Evolutionary conservation across 371 early-diverging fungal species (phyloP).

Genomic region (Mucor racemosus): DNA sequence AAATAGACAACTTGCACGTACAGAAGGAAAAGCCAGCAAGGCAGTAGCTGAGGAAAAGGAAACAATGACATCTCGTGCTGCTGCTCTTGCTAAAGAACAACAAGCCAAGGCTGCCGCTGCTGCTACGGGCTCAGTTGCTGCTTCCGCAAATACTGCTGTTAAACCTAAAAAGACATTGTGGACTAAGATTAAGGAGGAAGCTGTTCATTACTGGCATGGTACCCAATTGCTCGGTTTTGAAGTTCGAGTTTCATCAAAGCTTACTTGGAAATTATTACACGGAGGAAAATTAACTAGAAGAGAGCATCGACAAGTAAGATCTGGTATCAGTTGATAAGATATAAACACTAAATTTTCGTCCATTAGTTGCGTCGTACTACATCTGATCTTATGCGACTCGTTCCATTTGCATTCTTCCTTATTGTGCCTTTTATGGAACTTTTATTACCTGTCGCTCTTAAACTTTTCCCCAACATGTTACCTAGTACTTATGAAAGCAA

Average conservation of each 20-base stretch:
- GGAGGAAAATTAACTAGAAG: slow-evolving; percentile 87
- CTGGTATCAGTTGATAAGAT: neutral
- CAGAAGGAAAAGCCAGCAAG: slow-evolving; percentile 22
- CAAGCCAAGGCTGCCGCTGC: slow-evolving; percentile 27
- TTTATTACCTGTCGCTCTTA: slow-evolving; percentile 87
- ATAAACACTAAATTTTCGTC: neutral
- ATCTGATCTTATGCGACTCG: slow-evolving; percentile 84
- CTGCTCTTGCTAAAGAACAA: slow-evolving; percentile 47
- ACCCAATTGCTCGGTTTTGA: slow-evolving; percentile 91
- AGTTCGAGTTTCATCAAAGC: slow-evolving; percentile 82
- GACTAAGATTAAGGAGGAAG: slow-evolving; percentile 89
- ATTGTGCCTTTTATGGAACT: slow-evolving; percentile 96
- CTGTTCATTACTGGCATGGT: slow-evolving; percentile 94
- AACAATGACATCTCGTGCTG: slow-evolving; percentile 50
- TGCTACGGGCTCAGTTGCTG: neutral
- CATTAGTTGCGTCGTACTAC: slow-evolving; percentile 81
- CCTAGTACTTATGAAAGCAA: slow-evolving; percentile 96
- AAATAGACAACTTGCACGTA: slow-evolving; percentile 32
- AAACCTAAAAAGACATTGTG: slow-evolving; percentile 73
- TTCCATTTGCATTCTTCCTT: slow-evolving; percentile 93
- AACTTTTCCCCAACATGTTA: slow-evolving; percentile 96
- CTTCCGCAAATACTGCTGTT: slow-evolving; percentile 28
- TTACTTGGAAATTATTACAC: slow-evolving; percentile 75
- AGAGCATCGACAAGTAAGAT: slow-evolving; percentile 84
- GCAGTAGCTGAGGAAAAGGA: slow-evolving; percentile 38